Base-by-base conservation (phyloP, 495 filamentous ascomycete genomes). In the Tirmania nivea region DNA sequence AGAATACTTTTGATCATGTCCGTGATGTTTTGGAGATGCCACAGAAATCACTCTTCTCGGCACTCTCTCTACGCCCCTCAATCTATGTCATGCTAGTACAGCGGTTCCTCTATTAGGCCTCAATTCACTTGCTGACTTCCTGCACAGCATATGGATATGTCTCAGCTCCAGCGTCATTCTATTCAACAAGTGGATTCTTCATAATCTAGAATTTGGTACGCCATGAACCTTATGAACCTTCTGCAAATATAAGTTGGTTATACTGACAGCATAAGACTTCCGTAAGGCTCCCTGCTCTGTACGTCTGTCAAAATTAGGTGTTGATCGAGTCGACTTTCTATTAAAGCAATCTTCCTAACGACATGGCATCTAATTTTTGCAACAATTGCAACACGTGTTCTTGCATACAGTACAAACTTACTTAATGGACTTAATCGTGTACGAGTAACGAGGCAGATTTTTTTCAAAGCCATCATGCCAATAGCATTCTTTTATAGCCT, bases 111-210 rank as follows among this genome's bases (percentile, higher is more conserved):
- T 16, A 35, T 35, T 16, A 2, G 10, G 9, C 16, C 21, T 16
- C 36, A 19, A 37, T 45, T 34, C 52, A 60, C 70, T 58, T 67
- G 59, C 49, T 21, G 10, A 53, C 53, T 51, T 35, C 45, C 42
- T 56, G 52, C 51, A 21, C 66, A 96, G 89, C 58, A 69, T 77
- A 64, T 97, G 90, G 90, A 96, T 97, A 59, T 67, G 77, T 53
- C 70, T 94, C 61, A 94, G 86, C 65, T 94, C 89, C 35, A 83
- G 78, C 57, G 86, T 94, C 57, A 97, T 97, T 61, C 71, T 96
- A 47, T 97, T 94, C 81, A 96, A 97, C 80, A 97, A 97, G 77
- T 89, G 84, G 77, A 87, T 97, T 59, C 76, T 96, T 52, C 78
- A 84, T 62, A 83, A 77, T 31, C 75, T 78, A 59, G 71, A 81